Percentiles rank a stretch among this genome's conserved stretches.
Evolutionary conservation across 306 rosid species (phyloP).

Genomic region (Castanopsis chinensis): DNA sequence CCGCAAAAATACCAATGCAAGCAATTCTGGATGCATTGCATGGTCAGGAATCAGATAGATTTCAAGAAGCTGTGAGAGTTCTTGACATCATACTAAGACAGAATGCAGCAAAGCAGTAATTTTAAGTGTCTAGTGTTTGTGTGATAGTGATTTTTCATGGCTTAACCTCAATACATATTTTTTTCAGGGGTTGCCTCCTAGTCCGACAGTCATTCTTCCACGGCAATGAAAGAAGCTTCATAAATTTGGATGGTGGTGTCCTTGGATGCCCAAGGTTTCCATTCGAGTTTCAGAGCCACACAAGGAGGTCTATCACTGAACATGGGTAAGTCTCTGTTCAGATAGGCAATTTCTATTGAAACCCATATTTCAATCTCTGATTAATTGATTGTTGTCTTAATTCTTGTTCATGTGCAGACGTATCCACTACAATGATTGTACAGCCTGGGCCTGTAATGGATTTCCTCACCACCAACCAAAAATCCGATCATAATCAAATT

Average conservation of each 20-base stretch:
- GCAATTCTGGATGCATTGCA: constrained; percentile 32
- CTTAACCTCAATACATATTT: neutral
- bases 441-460: constrained; percentile 48
- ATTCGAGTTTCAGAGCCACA: constrained; percentile 51
- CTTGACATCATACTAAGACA: constrained; percentile 41
- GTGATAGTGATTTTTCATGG: neutral
- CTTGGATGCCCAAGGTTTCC: constrained; percentile 45
- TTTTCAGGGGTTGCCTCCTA: constrained; percentile 44
- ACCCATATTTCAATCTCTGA: no score
- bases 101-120: constrained; percentile 48
- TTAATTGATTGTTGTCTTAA: neutral
- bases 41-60: constrained; percentile 32
- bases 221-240: constrained; percentile 21
- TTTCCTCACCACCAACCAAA: constrained; percentile 39
- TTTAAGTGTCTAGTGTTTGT: neutral
- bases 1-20: constrained; percentile 34
- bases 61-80: constrained; percentile 38
- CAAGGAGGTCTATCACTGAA: constrained; percentile 48
- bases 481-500: constrained; percentile 20
- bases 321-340: constrained; percentile 29
- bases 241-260: constrained; percentile 44
- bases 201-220: constrained; percentile 55
- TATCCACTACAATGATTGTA: constrained; percentile 44
- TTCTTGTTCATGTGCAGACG: constrained; percentile 28
- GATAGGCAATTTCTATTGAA: neutral